Evolutionary conservation across 2,329 filamentous ascomycete species (phyloP), one percentile per base, ranked within the genome.

Genomic region (Hypoxylon sp.): DNA sequence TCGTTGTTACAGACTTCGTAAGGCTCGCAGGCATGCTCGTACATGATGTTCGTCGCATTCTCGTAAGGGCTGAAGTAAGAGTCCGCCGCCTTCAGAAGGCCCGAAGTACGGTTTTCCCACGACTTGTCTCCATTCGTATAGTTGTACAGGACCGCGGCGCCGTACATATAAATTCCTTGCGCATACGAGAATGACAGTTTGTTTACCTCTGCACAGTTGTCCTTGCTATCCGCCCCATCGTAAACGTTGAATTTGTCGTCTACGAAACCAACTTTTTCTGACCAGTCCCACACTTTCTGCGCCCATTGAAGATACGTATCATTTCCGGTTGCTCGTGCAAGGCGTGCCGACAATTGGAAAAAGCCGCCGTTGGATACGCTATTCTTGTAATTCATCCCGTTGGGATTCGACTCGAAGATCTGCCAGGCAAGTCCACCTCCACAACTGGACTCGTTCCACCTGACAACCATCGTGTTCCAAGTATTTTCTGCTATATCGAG

Each of bases 361-460:
- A 96, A 89, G n/a, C 90, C 90, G 46, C 92, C 93, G 78, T 96
- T 96, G 68, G 90, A 90, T 73, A 94, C 88, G 14, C 90, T 86
- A 81, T 95, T 95, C 81, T 94, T 96, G 86, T 97, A 96, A 75
- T 89, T 86, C 78, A 94, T 90, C 13, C 93, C 94, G 69, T 89
- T 89, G 51, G 83, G 82, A 77, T 97, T 95, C 74, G 87, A 88
- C 1, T 86, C 81, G 78, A 91, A 94, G 72, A 97, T 94, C 82
- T 97, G 93, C 92, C 92, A 95, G 63, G 88, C 85, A 51, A 96
- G 81, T 3, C 93, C 94, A 67, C 93, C 93, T 26, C 84, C 85
- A 75, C 93, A 97, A 42, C 82, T 80, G 0, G 83, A 81, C 0
- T 81, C 84, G 77, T 94, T 90, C 93, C 93, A 96, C 50, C 93